Conservation (phyloP, 805 yeast species). For the Cyberlindnera xylosilytica region DNA sequence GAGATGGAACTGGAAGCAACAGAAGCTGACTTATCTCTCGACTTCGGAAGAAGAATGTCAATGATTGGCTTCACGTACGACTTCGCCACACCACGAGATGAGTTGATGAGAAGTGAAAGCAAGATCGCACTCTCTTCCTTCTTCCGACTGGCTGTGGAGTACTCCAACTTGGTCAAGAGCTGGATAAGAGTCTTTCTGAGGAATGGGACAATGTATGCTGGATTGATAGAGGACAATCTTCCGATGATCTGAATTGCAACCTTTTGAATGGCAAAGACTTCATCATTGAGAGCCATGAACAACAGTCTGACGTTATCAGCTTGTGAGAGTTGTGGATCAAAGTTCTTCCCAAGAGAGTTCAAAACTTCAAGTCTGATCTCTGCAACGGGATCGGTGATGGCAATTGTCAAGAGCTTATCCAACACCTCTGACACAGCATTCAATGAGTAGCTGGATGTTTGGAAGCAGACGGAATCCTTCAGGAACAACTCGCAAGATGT, state of each 20-base stretch:
- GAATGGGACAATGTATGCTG: constrained; percentile 94
- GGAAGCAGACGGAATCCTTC: constrained; percentile 79
- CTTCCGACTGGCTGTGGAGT: constrained; percentile 68
- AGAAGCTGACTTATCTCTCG: constrained; percentile 66
- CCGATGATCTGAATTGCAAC: constrained; percentile 80
- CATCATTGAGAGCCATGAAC: constrained; percentile 90
- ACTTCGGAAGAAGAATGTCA: constrained; percentile 75
- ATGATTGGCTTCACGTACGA: constrained; percentile 93
- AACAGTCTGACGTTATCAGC: constrained; percentile 84
- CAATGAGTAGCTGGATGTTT: constrained; percentile 76
- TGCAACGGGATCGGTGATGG: constrained; percentile 83
- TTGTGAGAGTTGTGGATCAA: constrained; percentile 92
- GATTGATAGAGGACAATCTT: constrained; percentile 78
- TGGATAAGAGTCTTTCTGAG: constrained; percentile 84
- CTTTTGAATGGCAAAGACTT: constrained; percentile 76
- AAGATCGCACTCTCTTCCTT: constrained; percentile 86
- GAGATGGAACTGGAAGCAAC: constrained; percentile 84
- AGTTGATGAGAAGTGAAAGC: constrained; percentile 67
- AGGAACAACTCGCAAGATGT: constrained; percentile 76
- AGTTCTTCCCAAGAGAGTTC: constrained; percentile 63
- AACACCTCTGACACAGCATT: constrained; percentile 82
- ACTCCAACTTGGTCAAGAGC: constrained; percentile 78
- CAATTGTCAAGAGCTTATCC: constrained; percentile 72
- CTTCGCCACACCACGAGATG: constrained; percentile 77
- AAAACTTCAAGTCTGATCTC: constrained; percentile 84